Conservation (phyloP, 345 rosid genomes). For the Adansonia digitata region DNA sequence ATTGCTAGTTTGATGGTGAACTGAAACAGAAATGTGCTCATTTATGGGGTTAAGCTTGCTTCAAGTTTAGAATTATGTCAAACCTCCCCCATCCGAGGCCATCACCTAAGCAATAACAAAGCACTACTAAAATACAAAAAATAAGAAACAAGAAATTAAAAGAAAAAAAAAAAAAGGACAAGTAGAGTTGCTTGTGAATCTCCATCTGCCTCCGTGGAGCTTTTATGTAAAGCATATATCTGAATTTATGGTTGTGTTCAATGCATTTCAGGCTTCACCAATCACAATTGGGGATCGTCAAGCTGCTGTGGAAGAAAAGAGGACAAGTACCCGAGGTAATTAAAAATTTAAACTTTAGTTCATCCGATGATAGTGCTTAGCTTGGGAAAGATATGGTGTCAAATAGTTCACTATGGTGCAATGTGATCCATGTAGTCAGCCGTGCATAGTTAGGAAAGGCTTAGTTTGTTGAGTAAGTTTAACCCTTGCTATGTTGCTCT, state of each 20-base stretch:
- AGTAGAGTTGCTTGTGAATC: not conserved
- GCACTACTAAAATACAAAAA: not conserved
- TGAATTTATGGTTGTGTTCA: not conserved
- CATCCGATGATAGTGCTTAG: not conserved
- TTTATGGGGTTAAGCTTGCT: not conserved
- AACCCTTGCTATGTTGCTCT: too few relatives aligned
- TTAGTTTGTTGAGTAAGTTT: not conserved
- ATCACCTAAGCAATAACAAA: not conserved
- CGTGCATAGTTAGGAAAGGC: not conserved
- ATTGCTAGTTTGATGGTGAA: not conserved
- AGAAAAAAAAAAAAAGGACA: not conserved
- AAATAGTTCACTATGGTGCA: not conserved
- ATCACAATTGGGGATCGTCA: slow-evolving; percentile 37
- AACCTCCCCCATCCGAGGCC: not conserved
- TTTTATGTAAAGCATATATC: not conserved
- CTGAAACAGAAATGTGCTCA: not conserved
- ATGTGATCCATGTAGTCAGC: not conserved
- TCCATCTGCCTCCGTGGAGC: not conserved
- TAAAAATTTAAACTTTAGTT: not conserved
- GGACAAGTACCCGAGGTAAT: slow-evolving; percentile 51
- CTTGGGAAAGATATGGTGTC: not conserved
- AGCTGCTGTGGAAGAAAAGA: slow-evolving; percentile 52
- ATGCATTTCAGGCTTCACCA: slow-evolving; percentile 47
- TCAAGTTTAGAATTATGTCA: not conserved
- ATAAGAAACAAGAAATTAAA: not conserved